Evolutionary conservation across 1,139 yeast species (phyloP).

Genomic region (Eremothecium coryli): DNA sequence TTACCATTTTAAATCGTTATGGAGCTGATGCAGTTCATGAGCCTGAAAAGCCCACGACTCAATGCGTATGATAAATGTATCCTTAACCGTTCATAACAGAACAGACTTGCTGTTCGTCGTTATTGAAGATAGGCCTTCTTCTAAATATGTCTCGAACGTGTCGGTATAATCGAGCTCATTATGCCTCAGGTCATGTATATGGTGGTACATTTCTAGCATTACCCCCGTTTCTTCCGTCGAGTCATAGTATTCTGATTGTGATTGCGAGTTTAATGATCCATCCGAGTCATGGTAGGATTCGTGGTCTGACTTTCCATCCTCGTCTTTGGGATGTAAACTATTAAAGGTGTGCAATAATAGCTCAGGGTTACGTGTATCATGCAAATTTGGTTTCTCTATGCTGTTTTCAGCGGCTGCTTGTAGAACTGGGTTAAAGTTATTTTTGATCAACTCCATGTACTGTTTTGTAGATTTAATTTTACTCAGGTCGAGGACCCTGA

Average conservation of each 20-base stretch:
- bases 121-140: not conserved
- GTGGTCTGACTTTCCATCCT: slow-evolving; percentile 1
- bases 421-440: too few species aligned
- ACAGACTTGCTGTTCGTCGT: not conserved
- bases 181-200: not conserved
- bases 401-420: too few species aligned
- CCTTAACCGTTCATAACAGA: too few species aligned
- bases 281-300: slow-evolving; percentile 4
- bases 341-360: too few species aligned
- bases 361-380: too few species aligned
- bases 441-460: not conserved
- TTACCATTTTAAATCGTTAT: too few species aligned
- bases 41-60: too few species aligned
- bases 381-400: too few species aligned
- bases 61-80: too few species aligned
- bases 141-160: not conserved
- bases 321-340: too few species aligned
- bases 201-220: not conserved
- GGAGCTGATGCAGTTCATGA: too few species aligned
- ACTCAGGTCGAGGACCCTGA: slow-evolving; percentile 2
- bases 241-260: not conserved
- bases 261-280: not conserved
- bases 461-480: slow-evolving; percentile 2
- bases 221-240: not conserved
- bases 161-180: not conserved